These are phyloP conservation scores for Hyphodiscus sp. DNA, from an alignment of 2,329 filamentous ascomycete species.

Conservation along the genomic window DNA sequence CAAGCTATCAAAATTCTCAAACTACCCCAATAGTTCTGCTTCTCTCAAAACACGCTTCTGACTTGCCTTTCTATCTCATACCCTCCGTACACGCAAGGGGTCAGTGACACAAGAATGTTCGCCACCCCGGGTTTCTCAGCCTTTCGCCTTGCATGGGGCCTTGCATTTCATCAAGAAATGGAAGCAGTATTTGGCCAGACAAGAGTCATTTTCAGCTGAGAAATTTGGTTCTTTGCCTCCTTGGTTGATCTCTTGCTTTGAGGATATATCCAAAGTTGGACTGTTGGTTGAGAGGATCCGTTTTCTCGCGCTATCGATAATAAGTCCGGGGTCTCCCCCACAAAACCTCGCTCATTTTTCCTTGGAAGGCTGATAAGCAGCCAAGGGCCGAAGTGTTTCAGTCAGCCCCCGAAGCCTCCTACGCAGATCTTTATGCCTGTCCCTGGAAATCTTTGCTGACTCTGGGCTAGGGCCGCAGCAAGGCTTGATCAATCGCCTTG, in stretches of 20 bases:
- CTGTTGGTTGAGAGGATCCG: background rate
- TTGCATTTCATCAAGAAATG: background rate
- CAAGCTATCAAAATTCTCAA: background rate
- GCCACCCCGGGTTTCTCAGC: background rate
- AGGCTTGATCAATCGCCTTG: background rate
- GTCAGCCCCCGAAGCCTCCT: background rate
- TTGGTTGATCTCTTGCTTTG: background rate
- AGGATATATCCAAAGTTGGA: background rate
- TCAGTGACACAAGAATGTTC: background rate
- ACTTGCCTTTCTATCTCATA: background rate
- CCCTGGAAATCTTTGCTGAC: slow-evolving; percentile 5
- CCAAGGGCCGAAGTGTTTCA: background rate
- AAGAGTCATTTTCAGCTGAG: background rate
- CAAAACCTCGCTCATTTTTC: too few species aligned
- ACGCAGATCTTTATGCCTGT: background rate
- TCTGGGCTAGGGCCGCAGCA: slow-evolving; percentile 1
- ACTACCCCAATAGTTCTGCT: background rate
- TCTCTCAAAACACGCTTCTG: background rate
- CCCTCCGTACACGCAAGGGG: background rate
- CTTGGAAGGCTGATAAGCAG: too few species aligned
- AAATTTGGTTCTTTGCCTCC: background rate
- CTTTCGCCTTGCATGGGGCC: background rate
- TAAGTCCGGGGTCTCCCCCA: background rate
- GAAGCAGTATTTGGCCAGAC: background rate
- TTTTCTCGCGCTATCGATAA: background rate